phyloP scores from a whole-genome alignment of 1,284 basidiomycete species.

The Volvariella surrecta region DNA sequence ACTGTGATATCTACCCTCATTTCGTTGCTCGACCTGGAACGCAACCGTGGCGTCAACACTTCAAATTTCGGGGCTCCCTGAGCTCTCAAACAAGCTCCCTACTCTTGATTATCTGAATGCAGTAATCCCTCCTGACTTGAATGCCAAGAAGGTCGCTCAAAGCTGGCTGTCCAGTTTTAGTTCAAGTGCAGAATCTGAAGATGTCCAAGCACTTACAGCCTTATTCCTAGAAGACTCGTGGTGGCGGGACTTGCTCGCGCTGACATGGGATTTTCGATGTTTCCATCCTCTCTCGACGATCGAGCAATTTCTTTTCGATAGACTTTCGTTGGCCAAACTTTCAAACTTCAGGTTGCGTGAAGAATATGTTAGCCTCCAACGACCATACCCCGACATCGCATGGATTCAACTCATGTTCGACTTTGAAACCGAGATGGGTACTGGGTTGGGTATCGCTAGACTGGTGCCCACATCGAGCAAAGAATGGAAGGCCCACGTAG shows the following conservation, averaged over 20 bases:
- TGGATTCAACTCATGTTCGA: constrained; percentile 7
- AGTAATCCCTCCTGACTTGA: constrained; percentile 24
- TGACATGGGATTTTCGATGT: constrained; percentile 57
- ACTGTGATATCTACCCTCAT: no score
- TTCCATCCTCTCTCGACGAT: constrained; percentile 35
- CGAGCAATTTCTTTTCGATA: constrained; percentile 31
- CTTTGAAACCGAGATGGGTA: constrained; percentile 10
- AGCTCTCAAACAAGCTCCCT: no score
- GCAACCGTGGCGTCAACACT: no score
- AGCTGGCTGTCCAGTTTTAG: constrained; percentile 40
- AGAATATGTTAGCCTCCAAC: background rate
- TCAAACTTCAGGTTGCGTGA: constrained; percentile 17
- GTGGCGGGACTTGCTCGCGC: constrained; percentile 50
- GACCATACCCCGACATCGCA: constrained; percentile 5
- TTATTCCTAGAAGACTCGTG: constrained; percentile 35
- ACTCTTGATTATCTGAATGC: constrained; percentile 24
- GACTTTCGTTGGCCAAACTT: constrained; percentile 23
- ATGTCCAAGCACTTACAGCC: constrained; percentile 28
- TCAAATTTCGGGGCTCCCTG: no score
- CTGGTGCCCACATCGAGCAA: constrained; percentile 8
- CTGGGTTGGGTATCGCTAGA: constrained; percentile 8
- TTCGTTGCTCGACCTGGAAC: no score
- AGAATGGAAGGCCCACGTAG: constrained; percentile 10
- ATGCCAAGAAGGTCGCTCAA: constrained; percentile 26
- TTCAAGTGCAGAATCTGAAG: constrained; percentile 20